Evolutionary conservation across 108 stramenopile genomes (phyloP).

Genomic region (Poteriospumella lacustris): DNA sequence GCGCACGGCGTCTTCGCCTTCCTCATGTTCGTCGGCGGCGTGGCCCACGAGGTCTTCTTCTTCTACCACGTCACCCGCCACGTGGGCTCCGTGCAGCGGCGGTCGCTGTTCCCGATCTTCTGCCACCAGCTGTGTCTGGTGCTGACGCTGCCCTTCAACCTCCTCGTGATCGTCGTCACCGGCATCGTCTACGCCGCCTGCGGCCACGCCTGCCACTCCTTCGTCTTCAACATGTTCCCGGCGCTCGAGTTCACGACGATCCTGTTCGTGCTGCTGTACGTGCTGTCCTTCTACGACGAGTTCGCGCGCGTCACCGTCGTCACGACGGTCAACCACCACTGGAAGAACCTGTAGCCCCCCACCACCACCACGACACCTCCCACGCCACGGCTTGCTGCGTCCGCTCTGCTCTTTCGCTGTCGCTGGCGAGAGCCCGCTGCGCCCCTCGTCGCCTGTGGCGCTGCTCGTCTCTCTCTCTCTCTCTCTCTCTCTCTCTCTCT

Average conservation of each 20-base stretch:
- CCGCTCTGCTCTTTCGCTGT: no score
- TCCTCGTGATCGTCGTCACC: neutral
- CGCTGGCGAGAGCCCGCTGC: no score
- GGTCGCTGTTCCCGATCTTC: no score
- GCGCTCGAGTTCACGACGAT: neutral
- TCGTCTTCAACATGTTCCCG: neutral
- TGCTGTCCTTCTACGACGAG: neutral
- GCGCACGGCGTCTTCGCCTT: neutral
- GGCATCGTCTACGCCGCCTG: neutral
- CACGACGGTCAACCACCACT: neutral
- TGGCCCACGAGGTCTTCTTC: neutral
- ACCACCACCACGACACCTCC: no score
- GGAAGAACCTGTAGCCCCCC: no score
- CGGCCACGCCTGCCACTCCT: neutral
- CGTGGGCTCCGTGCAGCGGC: no score
- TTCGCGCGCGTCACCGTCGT: neutral
- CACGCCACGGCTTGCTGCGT: no score
- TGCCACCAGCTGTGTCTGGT: neutral
- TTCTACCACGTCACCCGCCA: neutral
- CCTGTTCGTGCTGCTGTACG: neutral
- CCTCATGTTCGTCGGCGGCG: neutral
- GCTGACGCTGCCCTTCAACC: neutral
- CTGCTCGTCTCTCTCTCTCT: no score
- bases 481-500: no score
- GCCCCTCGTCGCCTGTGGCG: no score